Base-by-base conservation (phyloP, 306 rosid species). In the Cucumis melo region DNA sequence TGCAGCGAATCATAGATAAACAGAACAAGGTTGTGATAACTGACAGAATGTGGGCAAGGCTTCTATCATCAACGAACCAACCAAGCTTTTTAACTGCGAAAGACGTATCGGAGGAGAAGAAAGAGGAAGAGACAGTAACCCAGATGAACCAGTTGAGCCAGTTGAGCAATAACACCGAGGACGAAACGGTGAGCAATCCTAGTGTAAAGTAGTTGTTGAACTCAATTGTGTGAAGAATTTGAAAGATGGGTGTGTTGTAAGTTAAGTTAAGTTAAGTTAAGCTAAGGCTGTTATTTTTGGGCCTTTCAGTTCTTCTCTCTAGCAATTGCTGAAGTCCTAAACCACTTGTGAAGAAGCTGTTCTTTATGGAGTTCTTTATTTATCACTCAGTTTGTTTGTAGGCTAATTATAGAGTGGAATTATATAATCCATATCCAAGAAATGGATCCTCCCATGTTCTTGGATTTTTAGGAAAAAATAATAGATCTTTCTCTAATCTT, bases 1-100 rank as follows among this genome's bases (percentile, higher is more conserved):
- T 79, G 88, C 93, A 94, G 99, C 83, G 91, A 86, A 87, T 94
- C 65, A 89, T 57, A 0, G 96, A 94, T 84, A 85, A 75, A 44
- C 90, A 62, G 78, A 86, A 89, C 84, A 76, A 86, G 10, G 99
- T 94, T 13, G 99, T 92, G 87, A 94, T 92, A 78, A 89, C 97
- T 5, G 99, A 92, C 74, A 88, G 96, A 85, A 92, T 90, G 99
- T 94, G 99, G 98, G 99, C 99, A 11, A 84, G 99, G 91, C 88
- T 94, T 57, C 84, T 94, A 74, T 94, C 97, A 44, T 94, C 99
- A 9, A 94, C 99, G 14, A 89, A 94, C 78, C 97, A 94, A 74
- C 99, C 99, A 0, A 92, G 99, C 76, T 94, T 94, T 79, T 74
- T 87, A 89, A 73, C 74, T 23, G 60, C 46, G 23, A 88, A 82